phyloP scores from a whole-genome alignment of 2,329 filamentous ascomycete species.

The Aspergillus novoparasiticus region DNA sequence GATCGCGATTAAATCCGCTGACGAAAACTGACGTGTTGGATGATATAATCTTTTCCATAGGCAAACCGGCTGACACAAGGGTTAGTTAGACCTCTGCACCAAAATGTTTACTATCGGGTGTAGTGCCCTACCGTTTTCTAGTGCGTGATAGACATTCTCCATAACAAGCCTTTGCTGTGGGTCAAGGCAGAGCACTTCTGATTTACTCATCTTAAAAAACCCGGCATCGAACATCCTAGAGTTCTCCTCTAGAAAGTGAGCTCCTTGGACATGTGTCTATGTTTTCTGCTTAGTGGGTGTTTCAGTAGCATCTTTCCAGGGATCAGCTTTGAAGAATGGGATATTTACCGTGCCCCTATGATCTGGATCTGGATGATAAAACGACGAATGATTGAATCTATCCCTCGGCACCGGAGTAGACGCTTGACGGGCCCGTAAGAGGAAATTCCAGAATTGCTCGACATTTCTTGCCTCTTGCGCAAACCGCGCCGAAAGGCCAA shows the following conservation, averaged over 20 bases:
- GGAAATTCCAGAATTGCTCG: slow-evolving; percentile 10
- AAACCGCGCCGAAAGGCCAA: slow-evolving; percentile 7
- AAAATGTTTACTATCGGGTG: neutral
- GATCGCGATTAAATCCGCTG: slow-evolving; percentile 31
- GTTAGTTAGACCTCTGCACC: neutral
- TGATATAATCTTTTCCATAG: slow-evolving; percentile 24
- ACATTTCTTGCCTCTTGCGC: slow-evolving; percentile 5
- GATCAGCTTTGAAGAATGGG: too few species aligned
- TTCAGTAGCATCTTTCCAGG: too few species aligned
- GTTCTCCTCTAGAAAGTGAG: slow-evolving; percentile 34
- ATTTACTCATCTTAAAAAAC: slow-evolving; percentile 35
- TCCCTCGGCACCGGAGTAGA: slow-evolving; percentile 7
- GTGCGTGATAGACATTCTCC: slow-evolving; percentile 36
- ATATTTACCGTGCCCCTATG: slow-evolving; percentile 11
- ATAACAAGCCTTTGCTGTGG: slow-evolving; percentile 38
- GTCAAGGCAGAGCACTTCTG: slow-evolving; percentile 32
- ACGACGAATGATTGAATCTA: slow-evolving; percentile 4
- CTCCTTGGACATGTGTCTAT: slow-evolving; percentile 15
- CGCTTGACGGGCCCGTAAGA: slow-evolving; percentile 4
- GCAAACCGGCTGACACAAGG: slow-evolving; percentile 23
- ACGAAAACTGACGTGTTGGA: slow-evolving; percentile 32
- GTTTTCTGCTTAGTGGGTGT: too few species aligned
- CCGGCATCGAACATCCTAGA: slow-evolving; percentile 30
- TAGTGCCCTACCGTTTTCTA: slow-evolving; percentile 29
- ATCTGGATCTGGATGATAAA: slow-evolving; percentile 14